These are phyloP conservation scores for Kregervanrija pseudodelftensis DNA, from an alignment of 805 yeast species.

Conservation along the genomic window DNA sequence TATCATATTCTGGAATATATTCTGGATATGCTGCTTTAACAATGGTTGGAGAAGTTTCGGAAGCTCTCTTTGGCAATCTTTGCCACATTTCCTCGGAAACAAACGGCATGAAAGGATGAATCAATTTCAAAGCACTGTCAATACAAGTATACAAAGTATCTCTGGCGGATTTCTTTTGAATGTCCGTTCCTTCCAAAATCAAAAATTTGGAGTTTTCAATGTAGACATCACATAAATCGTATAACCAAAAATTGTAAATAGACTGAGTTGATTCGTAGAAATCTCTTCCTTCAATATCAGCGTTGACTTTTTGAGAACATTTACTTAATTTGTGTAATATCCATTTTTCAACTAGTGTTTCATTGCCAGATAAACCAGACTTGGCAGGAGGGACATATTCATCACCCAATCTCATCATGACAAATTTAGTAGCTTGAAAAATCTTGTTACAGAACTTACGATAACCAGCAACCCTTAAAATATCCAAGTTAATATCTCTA, in stretches of 20 bases:
- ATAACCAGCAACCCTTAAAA: conserved; percentile 96
- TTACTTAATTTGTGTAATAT: conserved; percentile 77
- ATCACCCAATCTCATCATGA: conserved; percentile 83
- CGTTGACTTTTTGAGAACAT: conserved; percentile 58
- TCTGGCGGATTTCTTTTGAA: conserved; percentile 82
- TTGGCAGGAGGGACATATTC: conserved; percentile 77
- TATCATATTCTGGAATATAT: conserved; percentile 51
- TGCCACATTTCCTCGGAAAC: conserved; percentile 99
- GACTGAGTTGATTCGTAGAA: conserved; percentile 83
- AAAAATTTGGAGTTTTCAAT: conserved; percentile 94
- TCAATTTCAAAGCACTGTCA: conserved; percentile 84
- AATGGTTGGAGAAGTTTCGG: conserved; percentile 65
- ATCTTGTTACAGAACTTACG: conserved; percentile 99
- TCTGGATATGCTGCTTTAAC: conserved; percentile 76
- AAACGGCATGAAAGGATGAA: conserved; percentile 98
- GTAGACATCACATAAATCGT: conserved; percentile 93
- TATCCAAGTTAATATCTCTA: conserved; percentile 93
- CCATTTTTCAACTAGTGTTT: conserved; percentile 94
- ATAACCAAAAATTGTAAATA: conserved; percentile 89
- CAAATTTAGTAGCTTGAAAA: conserved; percentile 97
- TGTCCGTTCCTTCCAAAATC: conserved; percentile 84
- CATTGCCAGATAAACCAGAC: conserved; percentile 59
- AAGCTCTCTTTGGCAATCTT: conserved; percentile 82
- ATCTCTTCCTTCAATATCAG: conserved; percentile 73
- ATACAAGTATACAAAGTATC: conserved; percentile 90